phyloP scores from a whole-genome alignment of 225 moss, liverwort and hornwort species.

The Takakia lepidozioides region DNA sequence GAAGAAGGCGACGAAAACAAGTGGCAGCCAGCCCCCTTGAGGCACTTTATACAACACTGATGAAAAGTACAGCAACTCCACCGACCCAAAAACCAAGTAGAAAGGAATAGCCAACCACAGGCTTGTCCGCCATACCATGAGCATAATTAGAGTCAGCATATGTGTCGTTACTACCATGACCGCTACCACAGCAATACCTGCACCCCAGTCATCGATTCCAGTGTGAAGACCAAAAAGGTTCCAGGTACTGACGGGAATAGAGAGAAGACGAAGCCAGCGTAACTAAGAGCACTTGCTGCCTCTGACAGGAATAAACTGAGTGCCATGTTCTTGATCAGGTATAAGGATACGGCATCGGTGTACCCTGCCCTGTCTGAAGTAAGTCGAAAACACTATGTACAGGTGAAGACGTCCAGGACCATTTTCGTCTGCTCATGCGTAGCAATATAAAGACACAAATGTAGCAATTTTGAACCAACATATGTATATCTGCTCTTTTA shows the following conservation, averaged over 20 bases:
- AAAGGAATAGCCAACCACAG: slow-evolving; percentile 32
- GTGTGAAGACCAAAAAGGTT: not conserved
- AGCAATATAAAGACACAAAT: too few relatives aligned
- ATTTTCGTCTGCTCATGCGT: too few relatives aligned
- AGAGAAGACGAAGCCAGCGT: too few relatives aligned
- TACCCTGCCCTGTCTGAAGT: too few relatives aligned
- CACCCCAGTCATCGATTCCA: not conserved
- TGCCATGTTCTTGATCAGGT: too few relatives aligned
- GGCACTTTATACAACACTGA: slow-evolving; percentile 69
- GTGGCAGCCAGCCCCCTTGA: slow-evolving; percentile 74
- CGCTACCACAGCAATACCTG: slow-evolving; percentile 86
- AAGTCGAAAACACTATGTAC: too few relatives aligned
- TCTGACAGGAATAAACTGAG: too few relatives aligned
- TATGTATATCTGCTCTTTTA: too few relatives aligned
- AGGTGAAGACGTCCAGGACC: too few relatives aligned
- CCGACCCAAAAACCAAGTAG: slow-evolving; percentile 19
- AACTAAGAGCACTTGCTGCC: too few relatives aligned
- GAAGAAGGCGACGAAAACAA: slow-evolving; percentile 54
- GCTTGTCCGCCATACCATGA: slow-evolving; percentile 70
- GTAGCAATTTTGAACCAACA: too few relatives aligned
- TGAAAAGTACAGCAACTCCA: slow-evolving; percentile 74
- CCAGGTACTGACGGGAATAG: not conserved
- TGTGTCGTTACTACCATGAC: slow-evolving; percentile 76
- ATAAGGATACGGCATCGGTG: too few relatives aligned
- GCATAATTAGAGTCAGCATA: slow-evolving; percentile 52